These are phyloP conservation scores for Ceratocystis papillata DNA, from an alignment of 2,329 filamentous ascomycete species.

Conservation along the genomic window DNA sequence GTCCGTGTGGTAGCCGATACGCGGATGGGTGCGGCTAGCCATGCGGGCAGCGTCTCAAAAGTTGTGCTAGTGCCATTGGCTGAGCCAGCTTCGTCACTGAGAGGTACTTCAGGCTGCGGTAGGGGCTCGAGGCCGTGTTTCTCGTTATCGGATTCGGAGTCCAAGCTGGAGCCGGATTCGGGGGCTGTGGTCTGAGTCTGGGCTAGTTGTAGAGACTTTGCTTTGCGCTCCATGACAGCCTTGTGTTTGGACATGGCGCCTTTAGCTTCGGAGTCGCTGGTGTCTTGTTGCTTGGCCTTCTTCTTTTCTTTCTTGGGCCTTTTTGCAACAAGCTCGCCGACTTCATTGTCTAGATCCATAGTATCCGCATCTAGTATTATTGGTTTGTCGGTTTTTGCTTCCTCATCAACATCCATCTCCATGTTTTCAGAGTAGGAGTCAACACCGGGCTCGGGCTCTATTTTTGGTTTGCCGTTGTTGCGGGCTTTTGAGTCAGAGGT, in stretches of 20 bases:
- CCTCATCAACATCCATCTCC: slow-evolving; percentile 23
- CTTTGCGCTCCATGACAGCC: slow-evolving; percentile 29
- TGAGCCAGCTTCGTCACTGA: slow-evolving; percentile 45
- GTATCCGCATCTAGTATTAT: slow-evolving; percentile 10
- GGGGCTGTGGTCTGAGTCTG: slow-evolving; percentile 29
- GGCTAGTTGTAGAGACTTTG: slow-evolving; percentile 30
- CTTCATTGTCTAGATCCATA: slow-evolving; percentile 14
- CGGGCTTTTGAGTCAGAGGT: not conserved
- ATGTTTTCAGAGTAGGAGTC: not conserved
- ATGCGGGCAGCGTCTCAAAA: slow-evolving; percentile 67
- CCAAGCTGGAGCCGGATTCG: slow-evolving; percentile 28
- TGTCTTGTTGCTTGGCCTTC: slow-evolving; percentile 29
- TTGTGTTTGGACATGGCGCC: slow-evolving; percentile 24
- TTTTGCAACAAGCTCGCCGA: slow-evolving; percentile 25
- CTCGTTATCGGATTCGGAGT: slow-evolving; percentile 34
- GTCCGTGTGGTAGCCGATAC: slow-evolving; percentile 50
- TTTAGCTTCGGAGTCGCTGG: slow-evolving; percentile 14
- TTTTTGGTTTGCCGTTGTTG: not conserved
- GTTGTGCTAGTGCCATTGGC: slow-evolving; percentile 44
- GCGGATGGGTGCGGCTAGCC: slow-evolving; percentile 66
- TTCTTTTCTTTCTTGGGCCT: slow-evolving; percentile 26
- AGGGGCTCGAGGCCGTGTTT: slow-evolving; percentile 67
- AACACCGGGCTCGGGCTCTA: not conserved
- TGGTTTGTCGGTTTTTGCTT: slow-evolving; percentile 15
- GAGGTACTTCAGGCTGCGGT: slow-evolving; percentile 60